These are phyloP conservation scores for Waltergamsia citrina DNA, from an alignment of 2,329 filamentous ascomycete genomes.

Conservation along the genomic window DNA sequence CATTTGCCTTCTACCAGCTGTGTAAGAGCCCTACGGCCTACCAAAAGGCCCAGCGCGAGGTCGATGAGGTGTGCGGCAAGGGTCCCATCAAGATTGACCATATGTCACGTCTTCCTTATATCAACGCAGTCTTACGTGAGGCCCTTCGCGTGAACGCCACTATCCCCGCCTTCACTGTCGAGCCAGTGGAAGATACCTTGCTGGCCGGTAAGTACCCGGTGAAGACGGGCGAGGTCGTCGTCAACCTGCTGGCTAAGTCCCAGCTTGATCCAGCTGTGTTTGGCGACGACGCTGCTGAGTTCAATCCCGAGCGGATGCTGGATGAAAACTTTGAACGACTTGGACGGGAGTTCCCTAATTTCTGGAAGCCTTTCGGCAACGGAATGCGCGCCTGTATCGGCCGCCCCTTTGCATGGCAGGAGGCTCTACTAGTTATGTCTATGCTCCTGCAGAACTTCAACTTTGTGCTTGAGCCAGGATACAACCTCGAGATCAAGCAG, in stretches of 20 bases:
- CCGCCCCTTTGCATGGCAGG: slow-evolving; percentile 8
- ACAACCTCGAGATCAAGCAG: slow-evolving; percentile 40
- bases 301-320: slow-evolving; percentile 53
- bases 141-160: slow-evolving; percentile 19
- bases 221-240: slow-evolving; percentile 29
- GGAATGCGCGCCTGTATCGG: slow-evolving; percentile 7
- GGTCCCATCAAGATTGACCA: slow-evolving; percentile 47
- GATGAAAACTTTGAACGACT: slow-evolving; percentile 33
- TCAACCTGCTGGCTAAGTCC: slow-evolving; percentile 33
- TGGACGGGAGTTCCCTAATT: slow-evolving; percentile 5
- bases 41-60: slow-evolving; percentile 48
- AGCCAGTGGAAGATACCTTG: slow-evolving; percentile 29
- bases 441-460: slow-evolving; percentile 60
- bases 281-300: slow-evolving; percentile 39
- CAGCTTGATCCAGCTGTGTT: slow-evolving; percentile 48
- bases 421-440: slow-evolving; percentile 17
- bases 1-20: slow-evolving; percentile 51
- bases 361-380: slow-evolving; percentile 8
- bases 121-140: slow-evolving; percentile 54
- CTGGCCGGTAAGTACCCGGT: slow-evolving; percentile 45
- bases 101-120: slow-evolving; percentile 51
- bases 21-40: slow-evolving; percentile 47
- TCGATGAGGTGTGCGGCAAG: slow-evolving; percentile 48
- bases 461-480: slow-evolving; percentile 46
- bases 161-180: slow-evolving; percentile 14